Base-by-base conservation (phyloP, 1,284 basidiomycete species). In the Cerrena zonata region DNA sequence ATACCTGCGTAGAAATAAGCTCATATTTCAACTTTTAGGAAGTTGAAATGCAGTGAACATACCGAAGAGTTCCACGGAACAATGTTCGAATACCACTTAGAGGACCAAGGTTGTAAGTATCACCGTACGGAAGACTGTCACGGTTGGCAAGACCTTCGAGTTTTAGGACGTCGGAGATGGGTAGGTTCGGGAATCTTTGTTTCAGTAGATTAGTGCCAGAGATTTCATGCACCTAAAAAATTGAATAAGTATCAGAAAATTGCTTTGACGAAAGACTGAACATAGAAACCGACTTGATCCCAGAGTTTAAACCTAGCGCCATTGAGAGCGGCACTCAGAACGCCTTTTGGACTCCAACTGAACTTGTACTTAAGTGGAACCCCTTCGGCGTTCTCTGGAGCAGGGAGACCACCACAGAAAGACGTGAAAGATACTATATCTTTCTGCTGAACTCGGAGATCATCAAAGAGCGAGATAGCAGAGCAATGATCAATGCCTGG, bases 401-500 rank as follows among this genome's bases (percentile, higher is more conserved):
- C 86, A 0, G 94, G 94, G 12, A 98, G 73, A 1, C 94, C 94
- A 12, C 94, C 94, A 56, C 94, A 98, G 76, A 95, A 96, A 0
- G 91, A 94, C 1, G 85, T 84, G 68, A 96, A 97, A 0, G 89
- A 89, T 0, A 79, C 69, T 18, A 94, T 76, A 2, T 74, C 70
- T 62, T 86, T 85, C 12, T 76, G 74, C 57, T 86, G 71, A 1
- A 73, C 68, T 41, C 80, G 74, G 2, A 91, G 65, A 45, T 74
- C 69, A 49, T 77, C 72, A 27, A 94, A 72, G 27, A 96, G 74
- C 2, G 86, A 80, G 64, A 94, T 81, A 0, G 94, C 93, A 19
- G 90, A 92, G 65, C 89, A 87, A 63, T 96, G 94, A 69, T 98
- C 94, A 56, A 97, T 89, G n/a, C 94, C 94, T 0, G 94, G 94